Conservation (phyloP, 495 filamentous ascomycete genomes). For the Penicillium goetzii region DNA sequence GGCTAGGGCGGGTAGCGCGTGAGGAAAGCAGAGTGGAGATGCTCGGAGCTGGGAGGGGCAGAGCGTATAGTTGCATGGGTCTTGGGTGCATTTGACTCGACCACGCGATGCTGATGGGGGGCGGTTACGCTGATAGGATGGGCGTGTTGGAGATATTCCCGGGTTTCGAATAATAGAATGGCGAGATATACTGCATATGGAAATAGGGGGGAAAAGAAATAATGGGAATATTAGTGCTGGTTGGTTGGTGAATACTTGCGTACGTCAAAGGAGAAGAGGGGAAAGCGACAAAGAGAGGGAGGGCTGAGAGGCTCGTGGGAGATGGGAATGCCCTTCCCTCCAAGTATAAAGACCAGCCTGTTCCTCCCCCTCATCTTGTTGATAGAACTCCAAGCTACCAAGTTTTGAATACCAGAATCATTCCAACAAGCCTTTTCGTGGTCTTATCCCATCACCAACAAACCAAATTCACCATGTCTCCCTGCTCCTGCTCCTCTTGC, state of each 20-base stretch:
- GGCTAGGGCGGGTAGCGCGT: conserved; percentile 33
- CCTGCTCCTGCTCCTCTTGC: conserved; percentile 52
- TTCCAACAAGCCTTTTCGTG: conserved; percentile 14
- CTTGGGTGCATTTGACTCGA: conserved; percentile 32
- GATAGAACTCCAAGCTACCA: background rate
- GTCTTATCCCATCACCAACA: conserved; percentile 24
- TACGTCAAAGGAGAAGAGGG: conserved; percentile 3
- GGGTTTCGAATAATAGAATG: background rate
- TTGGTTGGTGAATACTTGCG: background rate
- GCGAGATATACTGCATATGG: background rate
- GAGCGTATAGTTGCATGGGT: conserved; percentile 11
- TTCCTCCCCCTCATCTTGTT: conserved; percentile 1
- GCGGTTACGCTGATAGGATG: conserved; percentile 11
- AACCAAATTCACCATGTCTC: conserved; percentile 41
- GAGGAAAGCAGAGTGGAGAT: conserved; percentile 17
- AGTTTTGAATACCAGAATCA: background rate
- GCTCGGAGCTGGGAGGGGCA: conserved; percentile 15
- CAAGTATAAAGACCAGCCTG: conserved; percentile 28
- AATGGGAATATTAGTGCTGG: background rate
- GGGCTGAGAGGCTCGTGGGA: background rate
- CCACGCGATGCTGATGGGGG: conserved; percentile 28
- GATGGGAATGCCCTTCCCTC: background rate
- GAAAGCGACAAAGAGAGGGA: background rate
- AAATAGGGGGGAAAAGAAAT: background rate
- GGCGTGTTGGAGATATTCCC: too few relatives aligned